phyloP scores from a whole-genome alignment of 345 rosid species.

The Eucalyptus marginata region DNA sequence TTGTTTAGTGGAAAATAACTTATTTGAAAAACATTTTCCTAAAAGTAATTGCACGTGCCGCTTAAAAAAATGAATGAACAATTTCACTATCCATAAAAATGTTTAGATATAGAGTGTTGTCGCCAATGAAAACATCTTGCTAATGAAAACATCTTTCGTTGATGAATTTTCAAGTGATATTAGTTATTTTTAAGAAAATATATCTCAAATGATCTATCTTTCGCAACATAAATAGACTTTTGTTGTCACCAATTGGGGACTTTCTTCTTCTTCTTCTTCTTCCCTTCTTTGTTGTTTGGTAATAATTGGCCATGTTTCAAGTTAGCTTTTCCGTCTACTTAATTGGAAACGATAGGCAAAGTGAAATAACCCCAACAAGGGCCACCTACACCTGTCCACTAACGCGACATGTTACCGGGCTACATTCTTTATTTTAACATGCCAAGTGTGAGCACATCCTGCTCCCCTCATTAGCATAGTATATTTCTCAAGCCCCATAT shows the following conservation, averaged over 20 bases:
- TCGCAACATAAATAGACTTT: fast-evolving
- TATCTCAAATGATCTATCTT: neutral
- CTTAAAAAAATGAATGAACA: neutral
- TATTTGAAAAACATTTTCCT: neutral
- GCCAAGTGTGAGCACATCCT: too few species aligned
- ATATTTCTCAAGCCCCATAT: too few species aligned
- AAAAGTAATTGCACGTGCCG: neutral
- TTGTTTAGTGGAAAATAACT: neutral
- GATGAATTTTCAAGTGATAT: neutral
- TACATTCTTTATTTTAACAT: too few species aligned
- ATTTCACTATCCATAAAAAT: neutral
- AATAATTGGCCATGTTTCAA: neutral
- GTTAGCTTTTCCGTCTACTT: neutral
- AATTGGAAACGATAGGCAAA: neutral
- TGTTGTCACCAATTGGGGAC: fast-evolving
- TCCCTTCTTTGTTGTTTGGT: neutral
- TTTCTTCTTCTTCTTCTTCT: neutral
- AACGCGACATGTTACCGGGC: fast-evolving
- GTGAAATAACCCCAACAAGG: neutral
- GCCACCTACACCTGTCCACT: too few species aligned
- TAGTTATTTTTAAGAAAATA: neutral
- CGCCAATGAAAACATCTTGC: neutral
- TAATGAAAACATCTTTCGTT: neutral
- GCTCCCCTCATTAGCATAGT: too few species aligned
- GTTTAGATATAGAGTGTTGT: neutral